Evolutionary conservation across 139 green algal genomes (phyloP).

Genomic region (Chlamydomonas incerta): DNA sequence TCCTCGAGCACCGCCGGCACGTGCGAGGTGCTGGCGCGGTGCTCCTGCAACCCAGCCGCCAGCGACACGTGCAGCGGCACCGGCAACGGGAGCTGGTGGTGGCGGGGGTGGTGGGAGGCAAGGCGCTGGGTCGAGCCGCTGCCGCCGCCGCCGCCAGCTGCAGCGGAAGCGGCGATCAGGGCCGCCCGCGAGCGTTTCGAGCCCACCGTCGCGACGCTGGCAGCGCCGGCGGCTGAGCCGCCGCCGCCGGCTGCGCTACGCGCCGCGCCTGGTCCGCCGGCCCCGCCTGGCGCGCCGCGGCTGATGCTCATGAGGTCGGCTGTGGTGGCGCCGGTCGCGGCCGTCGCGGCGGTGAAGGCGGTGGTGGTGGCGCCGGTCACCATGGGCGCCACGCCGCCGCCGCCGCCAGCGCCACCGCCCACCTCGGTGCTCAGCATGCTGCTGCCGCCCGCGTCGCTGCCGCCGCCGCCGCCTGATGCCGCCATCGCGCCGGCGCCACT

Average conservation of each 20-base stretch:
- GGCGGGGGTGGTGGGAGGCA: too few species aligned
- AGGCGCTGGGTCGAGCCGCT: background rate
- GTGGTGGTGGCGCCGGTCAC: background rate
- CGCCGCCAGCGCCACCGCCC: background rate
- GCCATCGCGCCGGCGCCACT: background rate
- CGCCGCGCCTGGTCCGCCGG: too few species aligned
- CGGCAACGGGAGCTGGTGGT: too few species aligned
- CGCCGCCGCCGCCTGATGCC: background rate
- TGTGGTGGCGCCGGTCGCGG: background rate
- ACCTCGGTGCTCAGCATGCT: background rate
- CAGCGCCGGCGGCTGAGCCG: too few species aligned
- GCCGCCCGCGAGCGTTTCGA: background rate
- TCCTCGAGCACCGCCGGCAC: too few species aligned
- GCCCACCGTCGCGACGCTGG: conserved; percentile 2
- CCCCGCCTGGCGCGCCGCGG: too few species aligned
- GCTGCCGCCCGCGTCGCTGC: background rate
- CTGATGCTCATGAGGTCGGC: too few species aligned
- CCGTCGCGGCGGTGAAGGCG: too few species aligned
- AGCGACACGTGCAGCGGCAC: too few species aligned
- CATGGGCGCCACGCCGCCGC: background rate
- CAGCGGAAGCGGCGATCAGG: background rate
- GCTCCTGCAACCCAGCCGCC: too few species aligned
- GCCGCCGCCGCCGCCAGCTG: background rate
- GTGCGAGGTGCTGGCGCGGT: too few species aligned
- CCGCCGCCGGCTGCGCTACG: too few species aligned